These are phyloP conservation scores for Leonotis leonurus DNA, from an alignment of 257 asterid genomes.

Conservation along the genomic window DNA sequence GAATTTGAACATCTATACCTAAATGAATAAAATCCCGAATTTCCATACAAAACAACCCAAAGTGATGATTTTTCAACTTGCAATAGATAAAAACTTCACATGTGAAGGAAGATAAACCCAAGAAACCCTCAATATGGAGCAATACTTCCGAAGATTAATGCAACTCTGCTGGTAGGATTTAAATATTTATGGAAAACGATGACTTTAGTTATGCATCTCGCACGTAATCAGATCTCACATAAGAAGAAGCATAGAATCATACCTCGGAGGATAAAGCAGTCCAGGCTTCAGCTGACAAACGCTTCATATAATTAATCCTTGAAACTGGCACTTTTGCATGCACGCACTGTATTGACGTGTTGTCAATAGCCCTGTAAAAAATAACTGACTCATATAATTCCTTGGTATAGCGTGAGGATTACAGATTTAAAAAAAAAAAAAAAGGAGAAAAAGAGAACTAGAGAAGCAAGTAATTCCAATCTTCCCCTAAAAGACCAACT, in stretches of 20 bases:
- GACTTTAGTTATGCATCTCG: background rate
- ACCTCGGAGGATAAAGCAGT: conserved; percentile 69
- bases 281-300: conserved; percentile 92
- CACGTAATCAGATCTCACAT: conserved; percentile 18
- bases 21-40: background rate
- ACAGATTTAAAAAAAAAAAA: background rate
- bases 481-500: background rate
- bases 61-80: background rate
- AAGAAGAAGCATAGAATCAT: conserved; percentile 14
- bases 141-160: background rate
- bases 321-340: conserved; percentile 87
- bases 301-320: conserved; percentile 61
- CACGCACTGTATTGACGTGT: conserved; percentile 65
- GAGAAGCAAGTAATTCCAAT: conserved; percentile 2
- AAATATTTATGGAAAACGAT: background rate
- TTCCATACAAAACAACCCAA: background rate
- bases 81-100: background rate
- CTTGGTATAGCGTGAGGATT: background rate
- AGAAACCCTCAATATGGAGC: background rate
- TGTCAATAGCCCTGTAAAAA: conserved; percentile 77
- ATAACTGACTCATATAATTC: conserved; percentile 1
- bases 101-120: background rate
- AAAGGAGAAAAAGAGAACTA: no score
- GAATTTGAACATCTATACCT: no score
- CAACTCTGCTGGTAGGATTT: background rate